Evolutionary conservation across 2,329 filamentous ascomycete species (phyloP), one percentile per base, ranked within the genome.

Genomic region (Colletotrichum nymphaeae): DNA sequence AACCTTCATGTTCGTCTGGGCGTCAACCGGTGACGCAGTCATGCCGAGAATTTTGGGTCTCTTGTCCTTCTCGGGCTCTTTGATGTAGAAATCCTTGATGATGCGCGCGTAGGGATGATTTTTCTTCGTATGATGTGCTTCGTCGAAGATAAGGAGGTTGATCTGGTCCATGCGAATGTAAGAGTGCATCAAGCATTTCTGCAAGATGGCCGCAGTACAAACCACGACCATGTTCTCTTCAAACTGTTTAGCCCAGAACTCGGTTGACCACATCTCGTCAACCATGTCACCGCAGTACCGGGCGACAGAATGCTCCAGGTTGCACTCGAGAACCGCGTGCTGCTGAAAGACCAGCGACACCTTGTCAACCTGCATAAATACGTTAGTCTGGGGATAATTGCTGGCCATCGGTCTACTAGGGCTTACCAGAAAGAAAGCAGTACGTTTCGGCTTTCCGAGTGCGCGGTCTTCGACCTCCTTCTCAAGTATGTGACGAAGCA

Each of bases 111-210:
- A 99, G 0, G 94, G 89, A 78, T 99, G 97, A 64, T 95, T 93
- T 81, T 96, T 97, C 83, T 99, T 99, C 0, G 96, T 92, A 79
- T 98, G 97, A 78, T 99, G 97, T 6, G 95, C 97, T 82, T 99
- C 97, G 78, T 99, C 97, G 76, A 99, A 98, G 73, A 98, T 92
- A 49, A 99, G 86, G 1, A 99, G 88, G 78, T 96, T 98, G 81
- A 98, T 95, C 77, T 93, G 90, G 22, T 90, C 85, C 85, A 99
- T 98, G 11, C 83, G 89, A 72, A 98, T 89, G 81, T 95, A 97
- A 0, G 93, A 93, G 77, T 93, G 93, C 75, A 92, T 89, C 2
- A 99, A 88, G 77, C 93, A 95, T 74, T 94, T 91, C 46, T 93
- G 88, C 5, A 98, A 87, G 3, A 98, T 93, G 77, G 97, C 95